Percentiles rank a stretch among this genome's conserved stretches.
These are phyloP conservation scores for Chaetothyriales sp. DNA, from an alignment of 2,329 filamentous ascomycete species.

Conservation along the genomic window DNA sequence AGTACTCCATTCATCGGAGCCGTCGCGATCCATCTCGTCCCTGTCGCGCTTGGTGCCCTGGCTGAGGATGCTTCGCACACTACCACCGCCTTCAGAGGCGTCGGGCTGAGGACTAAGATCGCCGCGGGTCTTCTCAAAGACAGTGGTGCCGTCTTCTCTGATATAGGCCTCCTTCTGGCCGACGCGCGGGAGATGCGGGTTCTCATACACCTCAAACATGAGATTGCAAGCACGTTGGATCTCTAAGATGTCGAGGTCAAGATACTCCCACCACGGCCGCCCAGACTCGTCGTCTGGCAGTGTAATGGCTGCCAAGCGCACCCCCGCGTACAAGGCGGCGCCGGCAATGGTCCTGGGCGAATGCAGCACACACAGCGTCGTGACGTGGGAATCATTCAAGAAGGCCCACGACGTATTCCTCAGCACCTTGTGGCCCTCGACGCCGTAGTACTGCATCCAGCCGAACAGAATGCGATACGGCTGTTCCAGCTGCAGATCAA, in stretches of 20 bases:
- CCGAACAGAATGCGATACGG: slow-evolving; percentile 77
- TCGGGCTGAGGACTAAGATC: slow-evolving; percentile 6
- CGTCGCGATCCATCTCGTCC: slow-evolving; percentile 22
- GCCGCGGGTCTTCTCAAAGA: slow-evolving; percentile 26
- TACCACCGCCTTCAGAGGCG: slow-evolving; percentile 13
- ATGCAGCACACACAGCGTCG: slow-evolving; percentile 69
- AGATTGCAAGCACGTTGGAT: slow-evolving; percentile 62
- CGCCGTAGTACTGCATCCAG: slow-evolving; percentile 57
- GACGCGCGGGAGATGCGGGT: slow-evolving; percentile 27
- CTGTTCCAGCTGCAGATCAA: slow-evolving; percentile 81
- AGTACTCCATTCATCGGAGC: slow-evolving; percentile 10
- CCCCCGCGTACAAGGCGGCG: slow-evolving; percentile 73
- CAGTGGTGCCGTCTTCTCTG: slow-evolving; percentile 22
- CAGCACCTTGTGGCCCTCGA: slow-evolving; percentile 67
- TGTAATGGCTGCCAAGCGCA: slow-evolving; percentile 57
- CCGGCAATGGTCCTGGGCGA: slow-evolving; percentile 70
- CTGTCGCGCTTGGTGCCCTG: slow-evolving; percentile 29
- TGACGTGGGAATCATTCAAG: slow-evolving; percentile 78
- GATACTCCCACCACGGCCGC: slow-evolving; percentile 72
- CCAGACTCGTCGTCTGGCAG: slow-evolving; percentile 62
- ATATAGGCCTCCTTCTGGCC: slow-evolving; percentile 29
- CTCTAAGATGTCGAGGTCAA: slow-evolving; percentile 57
- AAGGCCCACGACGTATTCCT: slow-evolving; percentile 88
- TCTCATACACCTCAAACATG: slow-evolving; percentile 47
- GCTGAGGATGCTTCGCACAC: slow-evolving; percentile 20